Base-by-base conservation (phyloP, 805 yeast species). In the Barnettozyma salicaria region DNA sequence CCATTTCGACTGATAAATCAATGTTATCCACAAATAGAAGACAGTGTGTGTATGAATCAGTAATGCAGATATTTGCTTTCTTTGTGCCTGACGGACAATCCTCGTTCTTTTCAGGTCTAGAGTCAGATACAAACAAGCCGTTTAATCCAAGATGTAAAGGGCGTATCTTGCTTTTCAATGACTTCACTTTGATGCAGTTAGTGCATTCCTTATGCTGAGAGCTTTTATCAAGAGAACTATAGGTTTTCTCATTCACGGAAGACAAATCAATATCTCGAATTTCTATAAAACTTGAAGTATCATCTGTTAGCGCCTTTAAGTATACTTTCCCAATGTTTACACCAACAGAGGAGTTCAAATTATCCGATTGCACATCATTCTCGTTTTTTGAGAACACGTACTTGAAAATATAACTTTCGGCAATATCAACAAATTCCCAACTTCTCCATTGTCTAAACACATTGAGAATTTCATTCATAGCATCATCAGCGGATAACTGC, bases 371-470 rank as follows among this genome's bases (percentile, higher is more conserved):
- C n/a, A n/a, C n/a, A 5, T 23, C 17, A 4, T 19, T 5, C 13
- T 31, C 8, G n/a, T 23, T 40, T 2, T 36, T 27, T 4, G 43
- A 53, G 49, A 80, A 80, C 3, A 75, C 67, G 43, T 62, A 63
- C 22, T 59, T 57, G 48, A 82, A 76, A 18, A 83, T 64, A 38
- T 66, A 74, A 36, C 78, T 70, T 26, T 71, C 63, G n/a, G 70
- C 70, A 17, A 78, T 70, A 48, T 75, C 74, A 22, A 77, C 67
- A 30, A 83, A 80, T 49, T 90, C 98, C 97, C 97, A 89, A 41
- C 78, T 76, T 65, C 97, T 74, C 97, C 97, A 92, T 11, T 70
- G 65, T 0, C 78, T 65, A 49, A 88, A 87, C 1, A 78, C 67
- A 4, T 67, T 61, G 18, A 76, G 56, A 2, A 85, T 83, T 12